Base-by-base conservation (phyloP, 2,329 filamentous ascomycete species). In the Penicillium psychrosexuale region DNA sequence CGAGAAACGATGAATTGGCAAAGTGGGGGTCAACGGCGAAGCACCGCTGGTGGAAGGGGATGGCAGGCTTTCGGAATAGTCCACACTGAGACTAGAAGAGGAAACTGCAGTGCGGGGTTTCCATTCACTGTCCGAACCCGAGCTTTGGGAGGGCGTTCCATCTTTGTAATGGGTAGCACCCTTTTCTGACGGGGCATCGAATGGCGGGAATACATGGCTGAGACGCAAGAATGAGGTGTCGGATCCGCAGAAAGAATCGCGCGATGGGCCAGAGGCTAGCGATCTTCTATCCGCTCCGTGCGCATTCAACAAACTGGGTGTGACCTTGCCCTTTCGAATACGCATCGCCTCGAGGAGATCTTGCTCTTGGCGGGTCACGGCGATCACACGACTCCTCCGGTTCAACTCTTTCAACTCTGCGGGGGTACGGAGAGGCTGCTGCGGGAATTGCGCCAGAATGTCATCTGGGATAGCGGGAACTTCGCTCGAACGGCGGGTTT, bases 361-460 rank as follows among this genome's bases (percentile, higher is more conserved):
- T 57, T 82, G 78, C 66, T 82, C 80, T 63, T 82, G 79, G 51
- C 77, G 71, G 0, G 80, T 82, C 27, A 82, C 80, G 13, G 78
- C 75, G 68, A 82, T 81, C 19, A 81, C 67, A 39, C 76, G 73
- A 56, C 77, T 78, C 57, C 76, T 70, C 47, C 74, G 66, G 55
- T 75, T 71, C 15, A 62, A 60, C 52, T 72, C 65, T 43, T 66
- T 61, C 39, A 55, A 49, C 44, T 63, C 67, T 30, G 62, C 65
- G 2, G 69, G 64, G 9, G 53, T 56, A 39, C 54, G 59, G 31
- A 53, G 49, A 31, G 48, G 61, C 42, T 66, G 64, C 55, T 64
- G 51, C 12, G 63, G 62, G 43, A 66, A 64, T 11, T 63, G 60
- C 22, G 67, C 65, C 37, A 63, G 55, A 38, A 68, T 65, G 11